These are phyloP conservation scores for Sclerospora graminicola DNA, from an alignment of 352 stramenopile genomes.

Conservation along the genomic window DNA sequence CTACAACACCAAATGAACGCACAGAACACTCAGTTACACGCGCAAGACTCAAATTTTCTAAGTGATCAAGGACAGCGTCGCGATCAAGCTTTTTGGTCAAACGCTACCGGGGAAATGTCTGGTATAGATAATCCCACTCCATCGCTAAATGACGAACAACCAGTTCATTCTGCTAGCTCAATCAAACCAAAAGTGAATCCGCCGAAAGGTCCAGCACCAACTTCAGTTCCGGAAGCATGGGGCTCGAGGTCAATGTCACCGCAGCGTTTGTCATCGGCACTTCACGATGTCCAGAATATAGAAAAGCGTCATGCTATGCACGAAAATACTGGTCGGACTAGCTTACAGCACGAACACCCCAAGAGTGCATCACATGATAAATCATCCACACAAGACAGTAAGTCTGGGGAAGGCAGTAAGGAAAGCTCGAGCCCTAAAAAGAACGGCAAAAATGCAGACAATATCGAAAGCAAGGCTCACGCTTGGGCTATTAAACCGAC, in stretches of 20 bases:
- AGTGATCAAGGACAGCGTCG: slow-evolving; percentile 17
- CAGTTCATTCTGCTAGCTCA: slow-evolving; percentile 5
- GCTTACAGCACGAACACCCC: slow-evolving; percentile 1
- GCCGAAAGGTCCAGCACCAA: slow-evolving; percentile 7
- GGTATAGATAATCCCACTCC: slow-evolving; percentile 7
- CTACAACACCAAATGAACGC: slow-evolving; percentile 27
- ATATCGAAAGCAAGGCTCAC: slow-evolving; percentile 15
- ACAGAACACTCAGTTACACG: slow-evolving; percentile 8
- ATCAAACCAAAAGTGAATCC: slow-evolving; percentile 7
- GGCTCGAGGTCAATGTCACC: slow-evolving; percentile 14
- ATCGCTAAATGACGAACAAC: slow-evolving; percentile 1
- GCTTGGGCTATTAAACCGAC: slow-evolving; percentile 28
- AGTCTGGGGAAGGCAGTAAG: slow-evolving; percentile 8
- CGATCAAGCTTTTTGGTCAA: slow-evolving; percentile 25
- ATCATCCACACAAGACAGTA: slow-evolving; percentile 6
- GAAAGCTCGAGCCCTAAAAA: slow-evolving; percentile 19
- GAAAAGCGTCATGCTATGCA: slow-evolving; percentile 28
- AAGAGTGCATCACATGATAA: slow-evolving; percentile 10
- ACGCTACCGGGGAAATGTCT: slow-evolving; percentile 9
- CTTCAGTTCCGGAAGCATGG: slow-evolving; percentile 21
- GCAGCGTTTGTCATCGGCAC: slow-evolving; percentile 13
- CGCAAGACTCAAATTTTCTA: slow-evolving; percentile 24
- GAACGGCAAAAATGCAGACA: slow-evolving; percentile 19
- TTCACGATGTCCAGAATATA: slow-evolving; percentile 35
- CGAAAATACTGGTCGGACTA: slow-evolving; percentile 1